phyloP scores from a whole-genome alignment of 768 basidiomycete genomes.

The Suillus alpinus region DNA sequence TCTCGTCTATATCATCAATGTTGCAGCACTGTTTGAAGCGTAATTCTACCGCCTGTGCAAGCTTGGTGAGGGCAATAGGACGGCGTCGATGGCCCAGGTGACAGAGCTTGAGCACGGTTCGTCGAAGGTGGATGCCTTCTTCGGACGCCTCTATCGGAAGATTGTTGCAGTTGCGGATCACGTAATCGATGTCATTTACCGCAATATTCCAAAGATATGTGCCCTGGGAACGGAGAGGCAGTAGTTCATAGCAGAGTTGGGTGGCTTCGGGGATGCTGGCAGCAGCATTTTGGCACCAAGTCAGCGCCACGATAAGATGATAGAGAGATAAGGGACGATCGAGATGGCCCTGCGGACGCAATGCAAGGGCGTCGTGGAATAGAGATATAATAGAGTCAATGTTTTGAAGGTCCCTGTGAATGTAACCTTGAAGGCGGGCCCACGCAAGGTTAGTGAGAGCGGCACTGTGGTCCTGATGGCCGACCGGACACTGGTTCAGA shows the following conservation, averaged over 20 bases:
- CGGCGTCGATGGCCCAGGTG: not conserved
- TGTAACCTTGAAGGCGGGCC: not conserved
- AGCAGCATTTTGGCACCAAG: slow-evolving; percentile 3
- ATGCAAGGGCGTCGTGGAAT: slow-evolving; percentile 3
- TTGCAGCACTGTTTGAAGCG: slow-evolving; percentile 6
- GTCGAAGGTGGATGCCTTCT: not conserved
- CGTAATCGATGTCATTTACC: not conserved
- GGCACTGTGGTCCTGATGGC: not conserved
- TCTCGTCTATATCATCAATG: slow-evolving; percentile 9
- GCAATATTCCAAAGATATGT: not conserved
- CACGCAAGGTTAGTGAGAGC: not conserved
- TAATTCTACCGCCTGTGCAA: not conserved
- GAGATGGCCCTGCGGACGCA: slow-evolving; percentile 5
- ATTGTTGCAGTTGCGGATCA: not conserved
- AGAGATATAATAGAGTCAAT: not conserved
- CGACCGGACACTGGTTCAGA: not conserved
- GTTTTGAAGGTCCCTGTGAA: not conserved
- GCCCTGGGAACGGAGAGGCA: not conserved
- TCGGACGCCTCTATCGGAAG: not conserved
- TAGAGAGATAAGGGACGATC: slow-evolving; percentile 4
- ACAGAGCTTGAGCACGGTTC: not conserved
- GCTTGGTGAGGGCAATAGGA: not conserved
- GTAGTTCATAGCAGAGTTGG: not conserved
- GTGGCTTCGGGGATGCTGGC: slow-evolving; percentile 15
- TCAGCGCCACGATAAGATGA: slow-evolving; percentile 13